These are phyloP conservation scores for Millerozyma acaciae DNA, from an alignment of 805 yeast genomes.

Conservation along the genomic window DNA sequence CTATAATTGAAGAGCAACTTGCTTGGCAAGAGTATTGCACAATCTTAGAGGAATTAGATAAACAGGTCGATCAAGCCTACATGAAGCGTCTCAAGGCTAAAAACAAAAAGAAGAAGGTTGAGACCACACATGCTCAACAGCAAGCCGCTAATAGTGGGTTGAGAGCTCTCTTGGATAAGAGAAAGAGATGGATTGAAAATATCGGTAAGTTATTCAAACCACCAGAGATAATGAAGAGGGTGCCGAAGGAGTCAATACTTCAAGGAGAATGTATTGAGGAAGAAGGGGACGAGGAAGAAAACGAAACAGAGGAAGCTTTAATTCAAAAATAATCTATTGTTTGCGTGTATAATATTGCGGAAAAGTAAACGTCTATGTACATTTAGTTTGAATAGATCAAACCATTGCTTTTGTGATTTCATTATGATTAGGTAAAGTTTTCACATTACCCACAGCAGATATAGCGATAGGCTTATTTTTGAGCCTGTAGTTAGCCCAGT, in stretches of 20 bases:
- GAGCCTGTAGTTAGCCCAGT: conserved; percentile 84
- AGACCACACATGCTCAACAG: conserved; percentile 44
- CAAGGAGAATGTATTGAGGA: conserved; percentile 28
- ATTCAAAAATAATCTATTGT: conserved; percentile 10
- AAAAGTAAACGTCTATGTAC: conserved; percentile 5
- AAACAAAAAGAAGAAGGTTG: conserved; percentile 48
- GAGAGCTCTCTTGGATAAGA: conserved; percentile 76
- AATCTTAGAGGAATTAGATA: conserved; percentile 88
- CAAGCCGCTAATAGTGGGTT: conserved; percentile 76
- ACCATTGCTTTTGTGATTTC: conserved; percentile 47
- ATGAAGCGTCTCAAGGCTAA: conserved; percentile 75
- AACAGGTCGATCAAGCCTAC: conserved; percentile 94
- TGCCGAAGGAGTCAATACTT: conserved; percentile 64
- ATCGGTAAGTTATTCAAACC: conserved; percentile 82
- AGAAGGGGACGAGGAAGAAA: conserved; percentile 31
- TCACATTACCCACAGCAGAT: conserved; percentile 86
- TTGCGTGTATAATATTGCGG: background rate
- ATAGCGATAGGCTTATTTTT: conserved; percentile 77
- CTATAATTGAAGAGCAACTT: conserved; percentile 77
- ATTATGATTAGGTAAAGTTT: conserved; percentile 62
- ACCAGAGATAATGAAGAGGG: conserved; percentile 66
- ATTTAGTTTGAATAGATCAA: conserved; percentile 9
- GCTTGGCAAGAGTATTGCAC: conserved; percentile 94
- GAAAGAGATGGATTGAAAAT: conserved; percentile 81
- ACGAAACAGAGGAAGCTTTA: conserved; percentile 23